phyloP scores from a whole-genome alignment of 169 alveolate species.

The Plasmodium cynomolgi region DNA sequence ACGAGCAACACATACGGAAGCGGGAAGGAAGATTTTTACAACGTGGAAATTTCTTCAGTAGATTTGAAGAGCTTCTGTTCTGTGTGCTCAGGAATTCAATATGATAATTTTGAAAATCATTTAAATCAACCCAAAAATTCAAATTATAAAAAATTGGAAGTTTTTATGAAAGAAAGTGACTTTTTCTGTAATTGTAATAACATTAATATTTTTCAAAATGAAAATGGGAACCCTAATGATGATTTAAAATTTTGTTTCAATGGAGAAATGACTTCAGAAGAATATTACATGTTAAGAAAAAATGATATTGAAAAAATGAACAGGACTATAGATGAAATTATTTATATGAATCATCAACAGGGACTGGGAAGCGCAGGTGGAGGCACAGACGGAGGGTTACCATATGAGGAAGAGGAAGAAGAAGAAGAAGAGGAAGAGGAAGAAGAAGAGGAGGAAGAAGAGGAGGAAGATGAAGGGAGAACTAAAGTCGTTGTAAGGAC shows the following conservation, averaged over 20 bases:
- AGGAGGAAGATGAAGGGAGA: background rate
- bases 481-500: background rate
- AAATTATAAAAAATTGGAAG: constrained; percentile 24
- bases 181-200: constrained; percentile 64
- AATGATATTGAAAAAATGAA: constrained; percentile 41
- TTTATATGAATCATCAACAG: constrained; percentile 26
- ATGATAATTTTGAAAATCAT: constrained; percentile 21
- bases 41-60: constrained; percentile 36
- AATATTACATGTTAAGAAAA: constrained; percentile 34
- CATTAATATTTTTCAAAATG: background rate
- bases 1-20: background rate
- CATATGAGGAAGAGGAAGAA: background rate
- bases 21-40: constrained; percentile 10
- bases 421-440: background rate
- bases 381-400: background rate
- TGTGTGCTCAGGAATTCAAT: constrained; percentile 49
- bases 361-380: background rate
- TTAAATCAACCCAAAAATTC: background rate
- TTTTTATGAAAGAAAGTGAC: constrained; percentile 62
- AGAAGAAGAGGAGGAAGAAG: background rate
- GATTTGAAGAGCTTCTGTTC: constrained; percentile 31
- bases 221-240: background rate
- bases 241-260: constrained; percentile 12
- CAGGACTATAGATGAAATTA: constrained; percentile 2
- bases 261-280: constrained; percentile 8